phyloP scores from a whole-genome alignment of 139 green algal species.

The Chlamydomonas sp. region DNA sequence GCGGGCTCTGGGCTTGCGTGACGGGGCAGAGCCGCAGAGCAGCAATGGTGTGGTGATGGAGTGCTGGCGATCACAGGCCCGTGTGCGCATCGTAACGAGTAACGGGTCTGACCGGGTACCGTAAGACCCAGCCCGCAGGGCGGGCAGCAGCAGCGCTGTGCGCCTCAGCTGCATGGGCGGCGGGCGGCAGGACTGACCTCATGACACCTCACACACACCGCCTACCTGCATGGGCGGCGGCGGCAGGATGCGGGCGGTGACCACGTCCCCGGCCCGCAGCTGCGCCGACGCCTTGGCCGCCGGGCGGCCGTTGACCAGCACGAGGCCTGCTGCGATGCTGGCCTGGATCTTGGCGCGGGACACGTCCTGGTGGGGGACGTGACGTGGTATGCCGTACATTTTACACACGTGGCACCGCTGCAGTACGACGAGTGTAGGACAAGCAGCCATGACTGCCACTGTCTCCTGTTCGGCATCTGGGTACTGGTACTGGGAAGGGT shows the following conservation, averaged over 20 bases:
- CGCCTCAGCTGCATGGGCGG: neutral
- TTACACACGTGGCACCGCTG: neutral
- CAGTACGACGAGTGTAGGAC: neutral
- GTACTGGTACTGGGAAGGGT: neutral
- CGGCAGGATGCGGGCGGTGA: conserved; percentile 62
- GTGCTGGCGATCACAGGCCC: too few species aligned
- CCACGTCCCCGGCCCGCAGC: conserved; percentile 72
- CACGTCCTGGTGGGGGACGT: conserved; percentile 28
- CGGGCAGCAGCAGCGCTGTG: neutral
- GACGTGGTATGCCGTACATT: too few species aligned
- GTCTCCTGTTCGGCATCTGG: neutral
- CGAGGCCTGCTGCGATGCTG: conserved; percentile 70
- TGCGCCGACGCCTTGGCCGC: conserved; percentile 57
- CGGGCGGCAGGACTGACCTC: conserved; percentile 36
- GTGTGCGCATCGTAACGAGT: too few species aligned
- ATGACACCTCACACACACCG: conserved; percentile 52
- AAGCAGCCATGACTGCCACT: neutral
- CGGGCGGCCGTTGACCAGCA: conserved; percentile 70
- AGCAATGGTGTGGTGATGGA: too few species aligned
- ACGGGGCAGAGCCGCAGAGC: too few species aligned
- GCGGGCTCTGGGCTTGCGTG: too few species aligned
- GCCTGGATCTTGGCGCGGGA: conserved; percentile 74
- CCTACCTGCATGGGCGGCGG: conserved; percentile 64
- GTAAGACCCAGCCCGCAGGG: neutral
- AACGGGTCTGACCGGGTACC: too few species aligned